Conservation (phyloP, 805 yeast species). For the Zygosaccharomyces pseudorouxii region DNA sequence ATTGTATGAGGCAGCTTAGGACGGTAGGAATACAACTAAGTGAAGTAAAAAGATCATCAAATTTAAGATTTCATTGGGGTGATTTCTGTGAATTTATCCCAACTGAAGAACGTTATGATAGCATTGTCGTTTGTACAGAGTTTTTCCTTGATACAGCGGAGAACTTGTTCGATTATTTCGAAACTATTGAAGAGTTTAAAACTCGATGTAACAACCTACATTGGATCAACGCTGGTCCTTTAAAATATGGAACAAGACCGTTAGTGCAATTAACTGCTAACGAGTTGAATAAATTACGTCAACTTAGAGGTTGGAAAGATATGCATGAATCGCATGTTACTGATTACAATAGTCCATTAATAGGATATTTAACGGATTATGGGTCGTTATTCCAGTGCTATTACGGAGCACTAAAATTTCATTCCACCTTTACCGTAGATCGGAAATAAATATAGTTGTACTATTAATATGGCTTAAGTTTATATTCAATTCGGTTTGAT, state of each 20-base stretch:
- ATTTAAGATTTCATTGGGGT: constrained; percentile 47
- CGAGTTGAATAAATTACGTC: constrained; percentile 57
- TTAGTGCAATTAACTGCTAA: constrained; percentile 65
- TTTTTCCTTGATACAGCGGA: constrained; percentile 93
- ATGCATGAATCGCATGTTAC: constrained; percentile 31
- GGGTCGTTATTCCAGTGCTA: constrained; percentile 73
- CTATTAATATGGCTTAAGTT: not conserved
- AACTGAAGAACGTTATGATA: constrained; percentile 34
- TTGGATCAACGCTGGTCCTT: constrained; percentile 92
- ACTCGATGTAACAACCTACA: constrained; percentile 43
- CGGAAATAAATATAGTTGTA: constrained; percentile 3
- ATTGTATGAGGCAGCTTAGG: constrained; percentile 48
- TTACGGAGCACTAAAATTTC: constrained; percentile 54
- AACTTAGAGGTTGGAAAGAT: constrained; percentile 59
- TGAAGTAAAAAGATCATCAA: constrained; percentile 40
- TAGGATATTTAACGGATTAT: constrained; percentile 64
- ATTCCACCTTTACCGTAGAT: constrained; percentile 17
- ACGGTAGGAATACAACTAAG: constrained; percentile 28
- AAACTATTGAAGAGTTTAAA: constrained; percentile 49
- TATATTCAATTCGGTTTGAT: not conserved
- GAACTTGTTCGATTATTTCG: constrained; percentile 70
- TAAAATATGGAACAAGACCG: constrained; percentile 86
- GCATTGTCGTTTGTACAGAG: constrained; percentile 57
- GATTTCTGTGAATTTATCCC: constrained; percentile 58
- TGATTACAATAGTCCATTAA: constrained; percentile 33